phyloP scores from a whole-genome alignment of 257 asterid genomes.

The Solanum rostratum region DNA sequence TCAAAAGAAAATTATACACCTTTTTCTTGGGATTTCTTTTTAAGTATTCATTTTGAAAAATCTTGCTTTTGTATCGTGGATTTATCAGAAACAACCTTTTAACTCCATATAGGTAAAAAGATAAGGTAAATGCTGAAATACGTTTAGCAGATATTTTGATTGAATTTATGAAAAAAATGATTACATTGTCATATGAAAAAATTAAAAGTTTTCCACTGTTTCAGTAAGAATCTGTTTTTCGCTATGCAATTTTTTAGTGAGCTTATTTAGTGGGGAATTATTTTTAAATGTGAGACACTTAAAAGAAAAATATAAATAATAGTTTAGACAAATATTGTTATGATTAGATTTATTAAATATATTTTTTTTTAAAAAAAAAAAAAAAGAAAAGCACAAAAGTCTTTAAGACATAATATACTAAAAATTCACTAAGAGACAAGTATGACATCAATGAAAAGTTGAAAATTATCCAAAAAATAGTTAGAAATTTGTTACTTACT shows the following conservation, averaged over 20 bases:
- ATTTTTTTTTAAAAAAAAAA: neutral
- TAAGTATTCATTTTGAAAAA: neutral
- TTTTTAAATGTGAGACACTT: neutral
- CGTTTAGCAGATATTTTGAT: no score
- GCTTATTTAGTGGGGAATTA: neutral
- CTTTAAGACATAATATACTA: neutral
- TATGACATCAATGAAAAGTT: neutral
- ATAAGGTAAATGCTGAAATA: no score
- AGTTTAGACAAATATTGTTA: neutral
- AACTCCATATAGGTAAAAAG: rapidly evolving
- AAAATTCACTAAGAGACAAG: neutral
- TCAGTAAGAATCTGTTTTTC: neutral
- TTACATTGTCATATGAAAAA: neutral
- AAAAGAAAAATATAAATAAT: neutral
- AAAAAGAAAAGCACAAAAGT: neutral
- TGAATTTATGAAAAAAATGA: neutral
- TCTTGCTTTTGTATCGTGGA: neutral
- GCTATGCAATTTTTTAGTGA: neutral
- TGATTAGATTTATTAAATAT: neutral
- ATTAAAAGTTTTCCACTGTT: neutral
- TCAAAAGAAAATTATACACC: neutral
- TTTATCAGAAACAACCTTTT: rapidly evolving
- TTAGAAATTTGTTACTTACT: constrained; percentile 29
- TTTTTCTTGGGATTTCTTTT: neutral
- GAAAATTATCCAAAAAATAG: neutral